These are phyloP conservation scores for Alternaria brassicae DNA, from an alignment of 2,329 filamentous ascomycete species.

Conservation along the genomic window DNA sequence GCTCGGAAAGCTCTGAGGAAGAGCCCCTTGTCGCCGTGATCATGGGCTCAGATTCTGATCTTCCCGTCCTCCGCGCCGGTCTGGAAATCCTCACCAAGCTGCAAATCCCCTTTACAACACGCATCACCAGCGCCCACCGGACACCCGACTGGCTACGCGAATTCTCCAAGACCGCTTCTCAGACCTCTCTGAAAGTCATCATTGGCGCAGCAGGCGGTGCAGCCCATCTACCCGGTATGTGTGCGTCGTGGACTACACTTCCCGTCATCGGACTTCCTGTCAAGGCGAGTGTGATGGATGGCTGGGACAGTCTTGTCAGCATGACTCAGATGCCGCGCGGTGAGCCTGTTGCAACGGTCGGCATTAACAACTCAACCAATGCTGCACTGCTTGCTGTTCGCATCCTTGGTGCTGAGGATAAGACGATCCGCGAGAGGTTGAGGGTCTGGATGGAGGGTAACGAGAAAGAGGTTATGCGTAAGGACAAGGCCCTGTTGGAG, in stretches of 20 bases:
- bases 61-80: constrained; percentile 70
- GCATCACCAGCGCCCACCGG: constrained; percentile 76
- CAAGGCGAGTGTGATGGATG: constrained; percentile 59
- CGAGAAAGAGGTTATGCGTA: constrained; percentile 68
- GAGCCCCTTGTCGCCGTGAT: constrained; percentile 74
- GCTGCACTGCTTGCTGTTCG: constrained; percentile 57
- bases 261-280: constrained; percentile 61
- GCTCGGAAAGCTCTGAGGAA: constrained; percentile 14
- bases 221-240: constrained; percentile 61
- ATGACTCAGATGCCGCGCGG: constrained; percentile 62
- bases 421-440: constrained; percentile 64
- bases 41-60: constrained; percentile 84
- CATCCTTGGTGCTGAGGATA: constrained; percentile 57
- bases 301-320: constrained; percentile 58
- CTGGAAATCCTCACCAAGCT: constrained; percentile 73
- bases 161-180: constrained; percentile 52
- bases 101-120: constrained; percentile 72
- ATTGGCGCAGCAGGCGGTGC: constrained; percentile 60
- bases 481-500: constrained; percentile 65
- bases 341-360: constrained; percentile 52
- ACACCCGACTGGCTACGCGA: constrained; percentile 58
- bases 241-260: constrained; percentile 57
- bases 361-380: constrained; percentile 57
- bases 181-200: constrained; percentile 53
- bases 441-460: constrained; percentile 68